These are phyloP conservation scores for Caloboletus inedulis DNA, from an alignment of 1,284 basidiomycete species.

Conservation along the genomic window DNA sequence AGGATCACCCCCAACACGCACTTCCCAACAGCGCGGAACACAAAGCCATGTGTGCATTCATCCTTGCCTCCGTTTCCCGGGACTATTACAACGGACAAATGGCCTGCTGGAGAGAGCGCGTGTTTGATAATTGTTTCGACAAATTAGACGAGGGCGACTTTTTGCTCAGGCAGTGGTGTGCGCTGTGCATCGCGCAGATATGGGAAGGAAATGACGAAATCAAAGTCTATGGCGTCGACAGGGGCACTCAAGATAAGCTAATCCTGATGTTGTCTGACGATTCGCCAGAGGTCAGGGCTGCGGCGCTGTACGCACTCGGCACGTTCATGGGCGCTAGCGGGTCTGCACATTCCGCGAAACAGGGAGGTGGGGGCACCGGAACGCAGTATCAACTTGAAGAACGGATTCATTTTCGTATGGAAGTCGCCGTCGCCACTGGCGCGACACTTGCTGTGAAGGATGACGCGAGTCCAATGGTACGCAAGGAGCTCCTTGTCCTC, in stretches of 20 bases:
- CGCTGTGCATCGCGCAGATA: conserved; percentile 91
- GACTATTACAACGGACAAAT: conserved; percentile 86
- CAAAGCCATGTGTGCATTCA: conserved; percentile 98
- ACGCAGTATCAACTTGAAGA: conserved; percentile 81
- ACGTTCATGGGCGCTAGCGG: conserved; percentile 93
- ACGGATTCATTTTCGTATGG: conserved; percentile 75
- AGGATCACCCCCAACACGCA: conserved; percentile 47
- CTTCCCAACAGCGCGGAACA: conserved; percentile 95
- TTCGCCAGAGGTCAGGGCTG: conserved; percentile 90
- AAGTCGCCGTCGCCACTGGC: conserved; percentile 74
- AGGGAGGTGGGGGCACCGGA: conserved; percentile 84
- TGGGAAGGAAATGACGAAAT: conserved; percentile 95
- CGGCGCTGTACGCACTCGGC: conserved; percentile 88
- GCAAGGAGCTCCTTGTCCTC: conserved; percentile 91
- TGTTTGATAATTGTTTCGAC: conserved; percentile 88
- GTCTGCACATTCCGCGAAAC: conserved; percentile 59
- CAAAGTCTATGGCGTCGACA: conserved; percentile 81
- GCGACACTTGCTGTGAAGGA: conserved; percentile 81
- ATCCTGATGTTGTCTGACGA: conserved; percentile 83
- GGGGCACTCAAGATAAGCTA: conserved; percentile 83
- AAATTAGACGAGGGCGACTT: conserved; percentile 89
- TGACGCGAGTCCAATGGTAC: conserved; percentile 93
- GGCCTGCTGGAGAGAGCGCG: conserved; percentile 81
- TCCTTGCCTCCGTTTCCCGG: conserved; percentile 88
- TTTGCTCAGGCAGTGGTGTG: conserved; percentile 90